Percentiles rank a stretch among this genome's conserved stretches.
Conservation (phyloP, 2,329 filamentous ascomycete genomes). For the Fusarium abutilonis region DNA sequence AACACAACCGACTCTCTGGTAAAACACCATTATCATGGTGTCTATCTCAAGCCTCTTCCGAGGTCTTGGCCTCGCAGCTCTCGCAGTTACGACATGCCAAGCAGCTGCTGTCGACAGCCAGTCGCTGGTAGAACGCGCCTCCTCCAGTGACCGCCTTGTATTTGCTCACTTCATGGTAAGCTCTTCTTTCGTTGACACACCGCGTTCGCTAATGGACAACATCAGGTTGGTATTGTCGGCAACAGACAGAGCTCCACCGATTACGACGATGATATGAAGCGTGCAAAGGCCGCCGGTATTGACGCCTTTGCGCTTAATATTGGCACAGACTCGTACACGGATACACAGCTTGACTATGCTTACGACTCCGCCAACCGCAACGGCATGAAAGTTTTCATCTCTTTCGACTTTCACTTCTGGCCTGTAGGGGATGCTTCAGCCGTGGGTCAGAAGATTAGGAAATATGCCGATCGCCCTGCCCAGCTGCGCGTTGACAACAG, state of each 20-base stretch:
- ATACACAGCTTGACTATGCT: slow-evolving; percentile 59
- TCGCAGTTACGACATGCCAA: slow-evolving; percentile 6
- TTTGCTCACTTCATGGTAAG: slow-evolving; percentile 36
- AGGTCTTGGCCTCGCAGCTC: slow-evolving; percentile 17
- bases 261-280: slow-evolving; percentile 59
- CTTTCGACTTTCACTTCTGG: slow-evolving; percentile 66
- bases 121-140: slow-evolving; percentile 17
- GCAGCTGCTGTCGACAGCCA: slow-evolving; percentile 15
- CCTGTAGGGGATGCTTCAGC: slow-evolving; percentile 48
- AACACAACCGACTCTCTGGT: not conserved
- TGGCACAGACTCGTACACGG: slow-evolving; percentile 55
- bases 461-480: slow-evolving; percentile 55
- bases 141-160: slow-evolving; percentile 28
- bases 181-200: fast-evolving
- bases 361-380: slow-evolving; percentile 60
- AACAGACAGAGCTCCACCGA: slow-evolving; percentile 55
- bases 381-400: slow-evolving; percentile 65
- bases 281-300: slow-evolving; percentile 56
- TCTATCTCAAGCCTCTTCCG: slow-evolving; percentile 11
- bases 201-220: not conserved
- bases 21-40: slow-evolving; percentile 10
- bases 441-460: slow-evolving; percentile 57
- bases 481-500: slow-evolving; percentile 61
- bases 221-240: slow-evolving; percentile 56
- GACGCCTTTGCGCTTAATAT: slow-evolving; percentile 64